Base-by-base conservation (phyloP, 306 rosid genomes). In the Benincasa hispida region DNA sequence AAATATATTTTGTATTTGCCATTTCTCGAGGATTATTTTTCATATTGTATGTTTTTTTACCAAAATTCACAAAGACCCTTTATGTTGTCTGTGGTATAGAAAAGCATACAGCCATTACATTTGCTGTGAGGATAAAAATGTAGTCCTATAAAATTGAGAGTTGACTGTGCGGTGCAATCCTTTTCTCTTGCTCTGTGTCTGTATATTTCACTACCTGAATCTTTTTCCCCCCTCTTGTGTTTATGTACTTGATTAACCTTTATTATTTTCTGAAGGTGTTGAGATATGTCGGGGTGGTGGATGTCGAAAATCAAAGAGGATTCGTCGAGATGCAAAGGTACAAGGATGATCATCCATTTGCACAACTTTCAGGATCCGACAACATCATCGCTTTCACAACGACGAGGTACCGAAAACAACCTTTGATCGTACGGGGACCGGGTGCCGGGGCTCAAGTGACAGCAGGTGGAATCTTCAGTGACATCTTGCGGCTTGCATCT, bases 371-470 rank as follows among this genome's bases (percentile, higher is more conserved):
- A 4, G 98, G 98, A 14, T 91, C 98, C 15, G 98, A 93, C 81
- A 93, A 93, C 48, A 93, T 93, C 8, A 93, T 93, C 67, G 98
- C 98, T 60, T 91, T 93, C 77, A 91, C 98, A 13, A 91, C 98
- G 51, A 85, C 80, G 27, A 91, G 98, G 86, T 93, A 93, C 66
- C 79, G 85, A 72, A 72, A 84, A 28, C 98, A 93, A 74, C 98
- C 97, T 81, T 82, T 93, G 78, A 93, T 93, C 63, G 89, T 93
- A 34, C 96, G 98, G 7, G 98, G 98, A 8, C 96, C 98, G 3
- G 98, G 98, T 48, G 98, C 97, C 4, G 98, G 98, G 78, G 98
- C 98, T 22, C 88, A 94, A 87, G 98, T 94, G 77, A 94, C 98
- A 8, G 98, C 98, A 9, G 98, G 98, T 69, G 98, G 98, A 74